These are phyloP conservation scores for Hebeloma cylindrosporum DNA, from an alignment of 768 basidiomycete genomes.

Conservation along the genomic window DNA sequence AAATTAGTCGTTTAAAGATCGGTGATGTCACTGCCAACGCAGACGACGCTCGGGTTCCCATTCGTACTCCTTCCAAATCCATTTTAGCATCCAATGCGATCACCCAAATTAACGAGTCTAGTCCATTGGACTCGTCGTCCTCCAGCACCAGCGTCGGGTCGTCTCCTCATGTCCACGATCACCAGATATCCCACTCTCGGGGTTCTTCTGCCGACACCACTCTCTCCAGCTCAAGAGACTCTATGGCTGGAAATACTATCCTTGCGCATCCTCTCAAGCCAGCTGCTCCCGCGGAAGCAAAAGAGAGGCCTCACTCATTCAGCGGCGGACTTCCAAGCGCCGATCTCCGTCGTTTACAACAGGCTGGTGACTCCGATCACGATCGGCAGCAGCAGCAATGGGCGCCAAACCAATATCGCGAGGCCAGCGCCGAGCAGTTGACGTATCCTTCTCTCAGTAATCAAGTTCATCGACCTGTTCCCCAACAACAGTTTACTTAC, in stretches of 20 bases:
- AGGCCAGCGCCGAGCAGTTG: slow-evolving; percentile 44
- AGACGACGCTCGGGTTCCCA: slow-evolving; percentile 51
- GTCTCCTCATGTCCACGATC: slow-evolving; percentile 68
- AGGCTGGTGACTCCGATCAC: slow-evolving; percentile 52
- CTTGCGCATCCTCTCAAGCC: slow-evolving; percentile 55
- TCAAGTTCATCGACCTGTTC: slow-evolving; percentile 54
- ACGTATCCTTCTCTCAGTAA: slow-evolving; percentile 70
- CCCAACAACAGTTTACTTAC: slow-evolving; percentile 53
- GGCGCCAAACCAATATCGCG: slow-evolving; percentile 50
- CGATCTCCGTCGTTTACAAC: slow-evolving; percentile 74
- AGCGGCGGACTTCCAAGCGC: slow-evolving; percentile 75
- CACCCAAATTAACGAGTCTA: slow-evolving; percentile 60
- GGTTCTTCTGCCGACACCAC: slow-evolving; percentile 82
- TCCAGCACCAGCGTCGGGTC: slow-evolving; percentile 73
- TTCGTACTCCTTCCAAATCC: slow-evolving; percentile 69
- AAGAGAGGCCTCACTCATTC: slow-evolving; percentile 80
- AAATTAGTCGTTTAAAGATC: slow-evolving; percentile 72
- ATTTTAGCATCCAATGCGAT: slow-evolving; percentile 53
- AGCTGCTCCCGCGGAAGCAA: slow-evolving; percentile 52
- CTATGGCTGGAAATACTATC: slow-evolving; percentile 56
- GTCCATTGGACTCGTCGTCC: slow-evolving; percentile 71
- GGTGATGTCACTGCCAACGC: slow-evolving; percentile 50
- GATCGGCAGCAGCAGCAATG: slow-evolving; percentile 51
- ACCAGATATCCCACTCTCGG: slow-evolving; percentile 75
- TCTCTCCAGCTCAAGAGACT: slow-evolving; percentile 58